Percentiles rank a stretch among this genome's conserved stretches.
These are phyloP conservation scores for Sicyos baderoa DNA, from an alignment of 306 rosid species.

Conservation along the genomic window DNA sequence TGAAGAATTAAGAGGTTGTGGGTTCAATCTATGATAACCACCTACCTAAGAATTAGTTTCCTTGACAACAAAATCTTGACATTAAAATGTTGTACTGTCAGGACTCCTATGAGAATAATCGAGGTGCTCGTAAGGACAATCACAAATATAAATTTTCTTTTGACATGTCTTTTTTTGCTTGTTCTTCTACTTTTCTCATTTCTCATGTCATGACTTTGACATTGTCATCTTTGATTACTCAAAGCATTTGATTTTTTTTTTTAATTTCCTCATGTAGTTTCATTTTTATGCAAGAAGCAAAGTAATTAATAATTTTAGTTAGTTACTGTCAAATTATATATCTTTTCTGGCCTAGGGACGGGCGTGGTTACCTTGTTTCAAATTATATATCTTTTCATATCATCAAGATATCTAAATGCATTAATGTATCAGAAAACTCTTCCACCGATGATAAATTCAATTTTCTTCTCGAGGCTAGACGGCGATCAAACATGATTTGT, in stretches of 20 bases:
- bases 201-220: not conserved
- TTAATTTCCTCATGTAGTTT: not conserved
- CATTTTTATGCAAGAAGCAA: not conserved
- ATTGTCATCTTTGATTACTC: conserved; percentile 6
- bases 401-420: conserved; percentile 33
- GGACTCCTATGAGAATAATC: no score
- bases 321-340: conserved; percentile 10
- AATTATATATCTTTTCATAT: conserved; percentile 17
- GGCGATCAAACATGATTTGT: conserved; percentile 73
- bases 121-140: no score
- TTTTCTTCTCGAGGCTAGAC: conserved; percentile 81
- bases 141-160: no score
- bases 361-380: no score
- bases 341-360: no score
- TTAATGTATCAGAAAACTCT: conserved; percentile 60
- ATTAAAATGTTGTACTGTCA: no score
- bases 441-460: conserved; percentile 60
- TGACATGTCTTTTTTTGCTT: not conserved
- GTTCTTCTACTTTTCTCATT: not conserved
- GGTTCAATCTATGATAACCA: no score
- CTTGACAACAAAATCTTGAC: no score
- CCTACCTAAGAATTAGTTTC: no score
- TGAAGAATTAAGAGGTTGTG: no score
- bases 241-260: not conserved
- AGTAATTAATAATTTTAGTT: not conserved